Conservation (phyloP, 1,139 yeast genomes). For the Kurtzmaniella quercitrusa region DNA sequence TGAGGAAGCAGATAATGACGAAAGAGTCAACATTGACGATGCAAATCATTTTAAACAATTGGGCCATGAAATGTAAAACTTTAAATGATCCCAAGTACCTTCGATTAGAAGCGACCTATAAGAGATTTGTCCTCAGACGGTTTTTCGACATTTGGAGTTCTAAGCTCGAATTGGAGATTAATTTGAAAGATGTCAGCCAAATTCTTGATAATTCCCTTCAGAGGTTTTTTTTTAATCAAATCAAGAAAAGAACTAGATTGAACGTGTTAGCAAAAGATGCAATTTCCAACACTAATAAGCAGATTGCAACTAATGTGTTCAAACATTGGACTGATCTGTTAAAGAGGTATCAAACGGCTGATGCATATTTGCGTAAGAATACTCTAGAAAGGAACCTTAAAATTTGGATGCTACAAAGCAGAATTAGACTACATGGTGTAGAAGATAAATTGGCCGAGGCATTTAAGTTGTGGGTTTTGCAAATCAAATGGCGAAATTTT, state of each 20-base stretch:
- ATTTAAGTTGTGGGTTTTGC: conserved; percentile 1
- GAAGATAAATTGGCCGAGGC: background rate
- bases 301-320: background rate
- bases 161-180: background rate
- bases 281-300: background rate
- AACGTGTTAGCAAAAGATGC: background rate
- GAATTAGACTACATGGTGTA: background rate
- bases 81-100: background rate
- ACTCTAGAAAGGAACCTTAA: conserved; percentile 9
- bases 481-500: background rate
- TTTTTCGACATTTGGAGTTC: conserved; percentile 2
- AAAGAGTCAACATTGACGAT: background rate
- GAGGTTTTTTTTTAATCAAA: conserved; percentile 1
- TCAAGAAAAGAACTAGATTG: conserved; percentile 2
- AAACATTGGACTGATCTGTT: conserved; percentile 2
- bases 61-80: background rate
- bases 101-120: background rate
- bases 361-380: conserved; percentile 2
- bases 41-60: background rate
- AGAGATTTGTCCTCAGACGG: background rate
- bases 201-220: background rate
- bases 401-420: conserved; percentile 14
- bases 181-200: background rate
- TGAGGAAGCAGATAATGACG: background rate
- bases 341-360: background rate